Conservation (phyloP, 257 asterid genomes). For the Leonotis leonurus region DNA sequence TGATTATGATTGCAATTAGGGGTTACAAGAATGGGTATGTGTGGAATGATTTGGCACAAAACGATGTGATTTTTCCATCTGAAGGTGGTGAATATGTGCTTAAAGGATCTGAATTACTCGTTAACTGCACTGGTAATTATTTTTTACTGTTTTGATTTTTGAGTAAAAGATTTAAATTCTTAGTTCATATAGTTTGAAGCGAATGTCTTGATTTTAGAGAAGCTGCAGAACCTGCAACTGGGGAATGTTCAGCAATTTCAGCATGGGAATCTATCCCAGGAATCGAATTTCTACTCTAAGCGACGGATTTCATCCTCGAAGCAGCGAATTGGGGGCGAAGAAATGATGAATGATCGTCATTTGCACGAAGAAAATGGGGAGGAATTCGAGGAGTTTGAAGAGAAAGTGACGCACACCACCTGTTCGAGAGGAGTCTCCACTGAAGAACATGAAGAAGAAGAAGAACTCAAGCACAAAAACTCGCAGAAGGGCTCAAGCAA, state of each 20-base stretch:
- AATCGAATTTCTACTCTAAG: conserved; percentile 26
- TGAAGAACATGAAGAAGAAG: conserved; percentile 34
- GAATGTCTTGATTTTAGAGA: conserved; percentile 36
- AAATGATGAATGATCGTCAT: background rate
- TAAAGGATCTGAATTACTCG: conserved; percentile 66
- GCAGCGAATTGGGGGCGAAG: conserved; percentile 21
- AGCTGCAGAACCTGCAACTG: conserved; percentile 38
- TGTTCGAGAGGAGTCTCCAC: conserved; percentile 63
- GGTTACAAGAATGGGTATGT: conserved; percentile 87
- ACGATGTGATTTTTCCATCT: conserved; percentile 59
- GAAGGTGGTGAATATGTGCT: conserved; percentile 86
- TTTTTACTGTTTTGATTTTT: background rate
- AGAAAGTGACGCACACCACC: conserved; percentile 24
- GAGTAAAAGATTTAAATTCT: too few species aligned
- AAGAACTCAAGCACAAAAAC: conserved; percentile 13
- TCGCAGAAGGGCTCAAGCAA: background rate
- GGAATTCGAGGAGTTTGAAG: conserved; percentile 34
- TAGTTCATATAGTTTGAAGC: too few species aligned
- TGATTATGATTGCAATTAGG: conserved; percentile 27
- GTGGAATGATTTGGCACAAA: conserved; percentile 77
- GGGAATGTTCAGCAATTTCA: conserved; percentile 6
- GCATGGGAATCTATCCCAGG: conserved; percentile 10
- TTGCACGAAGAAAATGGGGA: background rate
- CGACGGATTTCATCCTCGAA: conserved; percentile 26
- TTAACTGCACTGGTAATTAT: conserved; percentile 38